Percentiles rank a stretch among this genome's conserved stretches.
Conservation (phyloP, 176 grass and related monocot genomes). For the Juncus effusus region DNA sequence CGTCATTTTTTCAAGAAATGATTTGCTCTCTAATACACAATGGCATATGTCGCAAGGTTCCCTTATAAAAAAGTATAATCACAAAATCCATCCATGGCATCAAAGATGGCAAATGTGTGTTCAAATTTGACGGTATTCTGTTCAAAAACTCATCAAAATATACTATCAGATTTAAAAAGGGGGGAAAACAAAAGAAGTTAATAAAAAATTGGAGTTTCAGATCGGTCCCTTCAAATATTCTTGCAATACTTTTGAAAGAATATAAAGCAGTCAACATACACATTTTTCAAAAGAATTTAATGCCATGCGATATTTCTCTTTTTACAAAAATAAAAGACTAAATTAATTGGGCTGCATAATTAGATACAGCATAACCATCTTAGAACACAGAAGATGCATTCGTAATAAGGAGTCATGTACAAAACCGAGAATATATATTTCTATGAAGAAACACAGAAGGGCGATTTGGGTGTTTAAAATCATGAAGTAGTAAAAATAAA, state of each 20-base stretch:
- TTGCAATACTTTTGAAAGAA: too few relatives aligned
- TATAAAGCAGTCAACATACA: too few relatives aligned
- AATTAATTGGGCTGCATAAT: too few relatives aligned
- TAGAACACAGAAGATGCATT: too few relatives aligned
- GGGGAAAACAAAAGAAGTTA: too few relatives aligned
- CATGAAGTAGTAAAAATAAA: constrained; percentile 38
- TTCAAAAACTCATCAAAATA: constrained; percentile 8
- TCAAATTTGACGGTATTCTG: constrained; percentile 65
- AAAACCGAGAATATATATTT: constrained; percentile 56
- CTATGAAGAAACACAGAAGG: constrained; percentile 52
- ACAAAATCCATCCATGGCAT: constrained; percentile 54
- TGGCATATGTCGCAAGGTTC: constrained; percentile 93
- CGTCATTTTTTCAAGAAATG: constrained; percentile 97
- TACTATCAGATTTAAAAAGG: not conserved
- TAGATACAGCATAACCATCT: too few relatives aligned
- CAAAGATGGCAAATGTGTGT: constrained; percentile 33
- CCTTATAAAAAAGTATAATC: constrained; percentile 47
- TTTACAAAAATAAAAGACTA: too few relatives aligned
- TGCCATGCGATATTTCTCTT: too few relatives aligned
- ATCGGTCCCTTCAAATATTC: too few relatives aligned
- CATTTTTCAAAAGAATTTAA: too few relatives aligned
- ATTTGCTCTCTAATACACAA: constrained; percentile 95
- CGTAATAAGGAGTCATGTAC: constrained; percentile 66
- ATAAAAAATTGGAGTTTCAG: too few relatives aligned
- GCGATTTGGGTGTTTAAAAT: constrained; percentile 61